Evolutionary conservation across 208 protist genomes (phyloP), one percentile per base, ranked within the genome.

Genomic region (Leishmania major): DNA sequence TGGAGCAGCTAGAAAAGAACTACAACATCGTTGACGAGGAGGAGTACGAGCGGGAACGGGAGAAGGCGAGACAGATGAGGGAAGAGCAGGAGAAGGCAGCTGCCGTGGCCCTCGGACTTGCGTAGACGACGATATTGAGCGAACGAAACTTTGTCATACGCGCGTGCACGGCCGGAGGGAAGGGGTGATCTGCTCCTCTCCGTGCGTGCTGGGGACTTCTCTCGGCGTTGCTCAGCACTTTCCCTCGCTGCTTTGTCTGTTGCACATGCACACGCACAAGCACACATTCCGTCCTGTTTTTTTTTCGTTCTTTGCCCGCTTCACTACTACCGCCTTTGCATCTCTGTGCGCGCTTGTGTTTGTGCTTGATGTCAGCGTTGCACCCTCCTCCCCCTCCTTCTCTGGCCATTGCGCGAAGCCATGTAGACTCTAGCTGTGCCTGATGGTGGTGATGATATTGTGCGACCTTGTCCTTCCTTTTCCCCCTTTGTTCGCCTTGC

Each of bases 1-100:
- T 90, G 64, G 83, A 90, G 84, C 75, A 86, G 69, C 89, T 92
- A 40, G 85, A 93, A 83, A 85, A 90, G 83, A 88, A 93, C 77
- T 90, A 92, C 83, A 83, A 89, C 78, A 88, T 90, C 37, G 89
- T 92, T 2, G 83, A 92, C 55, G 83, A 91, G 40, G 84, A 80
- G n/a, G 84, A 86, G 37, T 89, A 91, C 83, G 59, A 85, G 66
- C 75, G 80, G 78, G 84, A 89, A 55, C 66, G 75, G 2, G 76
- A 87, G 86, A 80, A 87, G 69, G 64, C 49, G 73, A 59, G 82
- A 51, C 82, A 89, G 79, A 84, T 88, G 49, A 84, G 77, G 80
- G 84, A 86, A 78, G 88, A 89, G 53, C 83, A 89, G 87, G 79
- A 87, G 28, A 69, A 25, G 76, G 85, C 79, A 45, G 78, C 57